phyloP scores from a whole-genome alignment of 768 basidiomycete species.

The Lentinula detonsa region DNA sequence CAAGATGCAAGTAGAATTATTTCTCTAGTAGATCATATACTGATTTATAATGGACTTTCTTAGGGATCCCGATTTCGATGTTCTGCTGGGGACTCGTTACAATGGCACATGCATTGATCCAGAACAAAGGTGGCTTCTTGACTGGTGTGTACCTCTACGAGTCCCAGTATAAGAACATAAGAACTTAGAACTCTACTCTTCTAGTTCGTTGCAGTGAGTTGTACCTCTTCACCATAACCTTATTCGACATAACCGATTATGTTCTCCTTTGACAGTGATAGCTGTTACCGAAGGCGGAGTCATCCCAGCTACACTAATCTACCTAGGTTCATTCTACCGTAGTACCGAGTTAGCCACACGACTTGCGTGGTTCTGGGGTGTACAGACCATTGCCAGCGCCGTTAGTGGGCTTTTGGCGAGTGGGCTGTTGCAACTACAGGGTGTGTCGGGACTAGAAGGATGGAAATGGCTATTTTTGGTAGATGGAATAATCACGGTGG shows the following conservation, averaged over 20 bases:
- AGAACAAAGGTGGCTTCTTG: constrained; percentile 28
- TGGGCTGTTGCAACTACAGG: constrained; percentile 30
- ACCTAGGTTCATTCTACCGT: constrained; percentile 36
- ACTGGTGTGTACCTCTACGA: constrained; percentile 16
- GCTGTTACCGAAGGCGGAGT: constrained; percentile 37
- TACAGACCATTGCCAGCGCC: constrained; percentile 31
- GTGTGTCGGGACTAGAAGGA: constrained; percentile 26
- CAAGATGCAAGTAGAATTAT: constrained; percentile 20
- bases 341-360: constrained; percentile 36
- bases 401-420: constrained; percentile 36
- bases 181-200: neutral
- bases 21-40: neutral
- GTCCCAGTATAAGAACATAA: neutral
- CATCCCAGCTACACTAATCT: constrained; percentile 33
- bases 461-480: constrained; percentile 35
- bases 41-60: neutral
- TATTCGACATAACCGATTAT: too few relatives aligned
- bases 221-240: neutral
- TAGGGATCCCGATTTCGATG: constrained; percentile 34
- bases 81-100: constrained; percentile 35
- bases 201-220: constrained; percentile 27
- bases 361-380: constrained; percentile 37
- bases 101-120: constrained; percentile 27
- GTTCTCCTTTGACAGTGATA: constrained; percentile 20
- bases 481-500: constrained; percentile 30